Percentiles rank a stretch among this genome's conserved stretches.
phyloP scores from a whole-genome alignment of 306 rosid species.

The Begonia masoniana region DNA sequence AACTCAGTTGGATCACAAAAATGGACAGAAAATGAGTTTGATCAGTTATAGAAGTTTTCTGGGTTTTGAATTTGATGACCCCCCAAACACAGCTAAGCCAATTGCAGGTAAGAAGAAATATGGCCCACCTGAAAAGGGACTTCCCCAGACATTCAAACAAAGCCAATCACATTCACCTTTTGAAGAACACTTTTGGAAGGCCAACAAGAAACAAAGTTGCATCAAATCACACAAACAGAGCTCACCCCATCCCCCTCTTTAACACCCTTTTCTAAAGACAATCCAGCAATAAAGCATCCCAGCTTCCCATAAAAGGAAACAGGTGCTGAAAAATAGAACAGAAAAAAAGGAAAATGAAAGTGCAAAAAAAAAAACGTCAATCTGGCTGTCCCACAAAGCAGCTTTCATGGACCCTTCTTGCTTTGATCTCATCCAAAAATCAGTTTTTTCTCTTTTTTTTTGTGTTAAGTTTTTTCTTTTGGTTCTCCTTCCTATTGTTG shows the following conservation, averaged over 20 bases:
- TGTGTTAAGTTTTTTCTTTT: too few species aligned
- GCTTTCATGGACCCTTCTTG: too few species aligned
- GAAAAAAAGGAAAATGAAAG: too few species aligned
- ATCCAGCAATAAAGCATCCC: conserved; percentile 3
- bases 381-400: too few species aligned
- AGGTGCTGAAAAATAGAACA: neutral
- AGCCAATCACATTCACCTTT: conserved; percentile 33
- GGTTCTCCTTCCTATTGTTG: too few species aligned
- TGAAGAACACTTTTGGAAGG: conserved; percentile 28
- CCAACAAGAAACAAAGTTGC: conserved; percentile 36
- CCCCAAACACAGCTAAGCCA: conserved; percentile 8
- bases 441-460: too few species aligned
- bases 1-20: too few species aligned
- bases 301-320: neutral
- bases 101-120: conserved; percentile 8
- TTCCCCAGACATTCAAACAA: conserved; percentile 41
- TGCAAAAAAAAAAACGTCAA: too few species aligned
- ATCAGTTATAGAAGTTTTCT: too few species aligned
- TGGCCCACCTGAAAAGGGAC: conserved; percentile 26
- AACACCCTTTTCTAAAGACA: conserved; percentile 20
- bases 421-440: too few species aligned
- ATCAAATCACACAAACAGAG: conserved; percentile 41
- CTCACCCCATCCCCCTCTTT: conserved; percentile 15
- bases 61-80: neutral
- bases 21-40: too few species aligned